Base-by-base conservation (phyloP, 2,329 filamentous ascomycete species). In the Cyphellophora europaea region DNA sequence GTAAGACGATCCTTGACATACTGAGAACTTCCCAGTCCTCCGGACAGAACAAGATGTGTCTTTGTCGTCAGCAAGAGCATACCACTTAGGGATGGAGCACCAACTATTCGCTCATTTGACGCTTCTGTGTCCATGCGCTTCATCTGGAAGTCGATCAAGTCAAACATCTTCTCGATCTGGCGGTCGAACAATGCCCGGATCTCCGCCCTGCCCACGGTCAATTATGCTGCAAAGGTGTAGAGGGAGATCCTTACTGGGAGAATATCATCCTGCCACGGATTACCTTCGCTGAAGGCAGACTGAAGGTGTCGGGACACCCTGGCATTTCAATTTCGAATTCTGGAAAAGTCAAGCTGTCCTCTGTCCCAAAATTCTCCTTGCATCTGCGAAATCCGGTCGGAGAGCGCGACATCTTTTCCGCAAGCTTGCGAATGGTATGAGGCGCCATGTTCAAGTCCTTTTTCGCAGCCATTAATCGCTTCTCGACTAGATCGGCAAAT, bases 101-200 rank as follows among this genome's bases (percentile, higher is more conserved):
- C 27, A 17, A 56, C 55, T 18, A 56, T 55, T 11, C 48, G 39
- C 19, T 49, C 41, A 1, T 36, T 32, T 1, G 53, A 49, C 14
- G 51, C 43, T 18, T 41, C 51, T 8, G 27, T 19, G 6, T 46
- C 37, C 46, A 52, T 47, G 12, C 45, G 36, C 15, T 40, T 37
- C 5, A 54, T 44, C 34, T 55, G 50, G 2, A 32, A 36, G 29
- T 55, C 50, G 8, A 55, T 36, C 4, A 52, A 38, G 8, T 19
- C 21, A 15, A 34, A 49, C 70, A 53, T 54, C 11, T 50, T 43
- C 16, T 48, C 41, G 5, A 50, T 31, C 30, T 51, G 53, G 4
- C 17, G n/a, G 32, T 55, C 52, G 32, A 55, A 55, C 4, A 42
- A 30, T 10, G 32, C 16, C 17, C 51, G 38, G 2, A 54, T 12